Evolutionary conservation across 108 stramenopile species (phyloP).

Genomic region (Nitzschia putrida): DNA sequence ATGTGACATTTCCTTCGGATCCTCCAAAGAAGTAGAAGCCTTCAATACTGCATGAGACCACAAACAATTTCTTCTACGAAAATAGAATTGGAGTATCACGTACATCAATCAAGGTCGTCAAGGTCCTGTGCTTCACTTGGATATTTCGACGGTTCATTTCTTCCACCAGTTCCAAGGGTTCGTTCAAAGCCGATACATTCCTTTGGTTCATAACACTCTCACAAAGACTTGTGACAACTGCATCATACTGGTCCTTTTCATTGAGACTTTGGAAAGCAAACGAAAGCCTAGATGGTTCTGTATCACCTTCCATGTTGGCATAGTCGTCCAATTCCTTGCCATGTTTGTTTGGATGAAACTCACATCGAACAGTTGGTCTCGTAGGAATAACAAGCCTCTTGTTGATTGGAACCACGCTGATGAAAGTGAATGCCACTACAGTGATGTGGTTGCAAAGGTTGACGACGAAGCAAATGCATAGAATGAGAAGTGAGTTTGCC

Average conservation of each 20-base stretch:
- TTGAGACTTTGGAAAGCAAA: constrained; percentile 69
- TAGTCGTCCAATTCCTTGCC: not conserved
- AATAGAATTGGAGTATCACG: constrained; percentile 19
- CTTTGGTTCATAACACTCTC: constrained; percentile 72
- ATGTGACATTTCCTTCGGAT: constrained; percentile 67
- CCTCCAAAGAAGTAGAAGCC: constrained; percentile 73
- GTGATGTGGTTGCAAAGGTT: too few species aligned
- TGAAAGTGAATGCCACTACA: too few species aligned
- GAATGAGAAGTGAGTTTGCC: too few species aligned
- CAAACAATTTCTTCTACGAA: not conserved
- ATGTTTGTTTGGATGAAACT: too few species aligned
- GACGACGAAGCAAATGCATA: too few species aligned
- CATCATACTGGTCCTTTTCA: constrained; percentile 84
- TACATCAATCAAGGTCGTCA: constrained; percentile 83
- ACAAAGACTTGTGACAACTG: constrained; percentile 83
- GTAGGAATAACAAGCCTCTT: too few species aligned
- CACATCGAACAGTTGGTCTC: too few species aligned
- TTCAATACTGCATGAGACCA: constrained; percentile 7
- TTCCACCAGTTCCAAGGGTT: constrained; percentile 71
- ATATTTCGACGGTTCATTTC: constrained; percentile 81
- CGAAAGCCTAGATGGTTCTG: constrained; percentile 49
- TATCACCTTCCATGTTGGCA: constrained; percentile 10
- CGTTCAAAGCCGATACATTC: constrained; percentile 41
- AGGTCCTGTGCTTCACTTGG: constrained; percentile 59
- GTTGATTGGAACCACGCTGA: too few species aligned